phyloP scores from a whole-genome alignment of 2,329 filamentous ascomycete genomes.

The Penicillium olsonii region DNA sequence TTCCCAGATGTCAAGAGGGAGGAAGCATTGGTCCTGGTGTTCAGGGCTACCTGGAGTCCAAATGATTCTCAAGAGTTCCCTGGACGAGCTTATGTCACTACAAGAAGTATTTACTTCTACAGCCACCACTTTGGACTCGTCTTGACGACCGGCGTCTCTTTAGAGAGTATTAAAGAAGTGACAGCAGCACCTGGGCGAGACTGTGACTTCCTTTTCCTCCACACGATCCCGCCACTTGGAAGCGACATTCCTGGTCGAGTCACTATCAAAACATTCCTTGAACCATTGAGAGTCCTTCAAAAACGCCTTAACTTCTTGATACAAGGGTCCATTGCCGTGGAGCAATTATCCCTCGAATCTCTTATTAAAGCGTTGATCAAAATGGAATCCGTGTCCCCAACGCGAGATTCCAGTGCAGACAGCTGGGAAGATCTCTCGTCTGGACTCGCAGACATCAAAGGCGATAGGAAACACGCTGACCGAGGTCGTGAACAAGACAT shows the following conservation, averaged over 20 bases:
- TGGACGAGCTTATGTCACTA: constrained; percentile 84
- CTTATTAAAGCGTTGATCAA: constrained; percentile 72
- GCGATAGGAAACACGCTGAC: constrained; percentile 39
- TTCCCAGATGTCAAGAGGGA: constrained; percentile 77
- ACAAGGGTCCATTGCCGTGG: constrained; percentile 72
- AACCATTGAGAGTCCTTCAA: constrained; percentile 80
- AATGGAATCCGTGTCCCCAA: constrained; percentile 65
- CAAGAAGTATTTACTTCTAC: constrained; percentile 90
- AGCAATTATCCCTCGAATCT: constrained; percentile 67
- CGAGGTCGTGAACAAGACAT: constrained; percentile 52
- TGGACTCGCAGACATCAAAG: constrained; percentile 57
- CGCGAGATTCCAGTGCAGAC: constrained; percentile 72
- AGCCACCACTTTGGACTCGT: constrained; percentile 92
- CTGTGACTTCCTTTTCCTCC: constrained; percentile 89
- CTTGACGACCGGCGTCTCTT: constrained; percentile 73
- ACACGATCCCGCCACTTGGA: constrained; percentile 66
- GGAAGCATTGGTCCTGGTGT: constrained; percentile 87
- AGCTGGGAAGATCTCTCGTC: constrained; percentile 86
- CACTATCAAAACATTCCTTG: constrained; percentile 89
- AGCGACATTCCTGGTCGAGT: constrained; percentile 69
- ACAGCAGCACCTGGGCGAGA: constrained; percentile 86
- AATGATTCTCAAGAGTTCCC: constrained; percentile 76
- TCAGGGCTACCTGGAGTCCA: constrained; percentile 85
- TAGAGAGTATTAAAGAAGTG: constrained; percentile 81
- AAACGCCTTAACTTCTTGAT: constrained; percentile 82